Percentiles rank a stretch among this genome's conserved stretches.
phyloP scores from a whole-genome alignment of 768 basidiomycete genomes.

The Boletus sp. region DNA sequence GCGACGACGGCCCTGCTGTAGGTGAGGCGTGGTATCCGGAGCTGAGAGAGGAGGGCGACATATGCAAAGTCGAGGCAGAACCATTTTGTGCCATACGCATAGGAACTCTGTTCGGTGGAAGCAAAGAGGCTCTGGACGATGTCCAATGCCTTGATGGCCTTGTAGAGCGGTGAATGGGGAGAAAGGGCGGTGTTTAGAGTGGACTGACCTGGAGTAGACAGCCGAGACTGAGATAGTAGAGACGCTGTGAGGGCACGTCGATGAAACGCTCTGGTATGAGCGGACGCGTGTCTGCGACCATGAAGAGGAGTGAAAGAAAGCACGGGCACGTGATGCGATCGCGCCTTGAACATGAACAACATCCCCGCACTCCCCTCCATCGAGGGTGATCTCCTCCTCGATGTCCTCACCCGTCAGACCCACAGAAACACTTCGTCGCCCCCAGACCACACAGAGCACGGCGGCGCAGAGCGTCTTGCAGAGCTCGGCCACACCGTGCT shows the following conservation, averaged over 20 bases:
- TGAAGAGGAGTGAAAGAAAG: not conserved
- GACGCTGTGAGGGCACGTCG: slow-evolving; percentile 75
- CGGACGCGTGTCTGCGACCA: no score
- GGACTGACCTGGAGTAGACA: slow-evolving; percentile 68
- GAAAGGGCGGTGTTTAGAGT: accelerated
- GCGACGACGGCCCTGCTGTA: slow-evolving; percentile 63
- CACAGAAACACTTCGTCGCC: slow-evolving; percentile 28
- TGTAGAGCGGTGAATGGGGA: slow-evolving; percentile 4
- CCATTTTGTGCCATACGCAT: slow-evolving; percentile 65
- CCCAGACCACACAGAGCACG: slow-evolving; percentile 47
- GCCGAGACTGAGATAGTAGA: slow-evolving; percentile 75
- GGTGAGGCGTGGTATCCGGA: slow-evolving; percentile 73
- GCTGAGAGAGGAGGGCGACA: slow-evolving; percentile 51
- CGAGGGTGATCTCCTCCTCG: slow-evolving; percentile 56
- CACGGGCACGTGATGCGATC: slow-evolving; percentile 20
- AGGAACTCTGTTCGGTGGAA: slow-evolving; percentile 39
- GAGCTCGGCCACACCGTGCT: slow-evolving; percentile 55
- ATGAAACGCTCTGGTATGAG: slow-evolving; percentile 73
- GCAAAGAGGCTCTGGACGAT: slow-evolving; percentile 55
- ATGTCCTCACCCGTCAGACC: slow-evolving; percentile 54
- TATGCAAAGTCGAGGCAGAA: slow-evolving; percentile 66
- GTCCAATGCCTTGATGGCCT: slow-evolving; percentile 80
- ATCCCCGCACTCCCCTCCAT: slow-evolving; percentile 54
- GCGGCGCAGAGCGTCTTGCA: slow-evolving; percentile 58
- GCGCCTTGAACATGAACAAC: slow-evolving; percentile 25